Percentiles rank a stretch among this genome's conserved stretches.
These are phyloP conservation scores for Phytophthora rubi DNA, from an alignment of 352 stramenopile species.

Conservation along the genomic window DNA sequence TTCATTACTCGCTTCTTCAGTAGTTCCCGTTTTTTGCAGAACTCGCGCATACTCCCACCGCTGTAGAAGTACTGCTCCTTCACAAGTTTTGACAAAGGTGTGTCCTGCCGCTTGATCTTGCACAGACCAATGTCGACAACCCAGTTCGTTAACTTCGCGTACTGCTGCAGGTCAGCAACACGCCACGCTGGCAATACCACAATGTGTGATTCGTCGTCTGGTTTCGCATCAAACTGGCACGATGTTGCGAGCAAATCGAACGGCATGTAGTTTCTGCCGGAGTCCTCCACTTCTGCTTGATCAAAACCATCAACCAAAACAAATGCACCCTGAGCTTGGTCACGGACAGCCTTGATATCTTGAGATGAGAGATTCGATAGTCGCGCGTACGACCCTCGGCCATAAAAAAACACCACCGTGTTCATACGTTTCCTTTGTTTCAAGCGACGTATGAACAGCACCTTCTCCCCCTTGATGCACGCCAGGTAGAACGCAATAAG, in stretches of 20 bases:
- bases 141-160: constrained; percentile 30
- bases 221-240: constrained; percentile 30
- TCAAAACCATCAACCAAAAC: constrained; percentile 30
- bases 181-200: constrained; percentile 35
- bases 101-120: constrained; percentile 10
- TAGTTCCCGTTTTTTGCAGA: constrained; percentile 8
- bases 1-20: constrained; percentile 3
- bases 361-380: constrained; percentile 4
- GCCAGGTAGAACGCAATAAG: constrained; percentile 27
- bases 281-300: constrained; percentile 8
- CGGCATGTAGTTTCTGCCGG: not conserved
- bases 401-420: constrained; percentile 26
- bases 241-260: constrained; percentile 29
- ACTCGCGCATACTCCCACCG: constrained; percentile 35
- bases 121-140: constrained; percentile 21
- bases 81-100: constrained; percentile 24
- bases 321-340: constrained; percentile 1
- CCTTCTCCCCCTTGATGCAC: constrained; percentile 19
- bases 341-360: constrained; percentile 5
- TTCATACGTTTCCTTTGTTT: constrained; percentile 13
- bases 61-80: constrained; percentile 32
- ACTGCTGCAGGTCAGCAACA: constrained; percentile 21
- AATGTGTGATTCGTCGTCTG: constrained; percentile 18
- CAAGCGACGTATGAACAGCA: constrained; percentile 33
- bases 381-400: constrained; percentile 15